A percentile compares a stretch with the other conserved stretches of the same genome.
These are phyloP conservation scores for Penicillium paneum DNA, from an alignment of 2,329 filamentous ascomycete species.

Conservation along the genomic window DNA sequence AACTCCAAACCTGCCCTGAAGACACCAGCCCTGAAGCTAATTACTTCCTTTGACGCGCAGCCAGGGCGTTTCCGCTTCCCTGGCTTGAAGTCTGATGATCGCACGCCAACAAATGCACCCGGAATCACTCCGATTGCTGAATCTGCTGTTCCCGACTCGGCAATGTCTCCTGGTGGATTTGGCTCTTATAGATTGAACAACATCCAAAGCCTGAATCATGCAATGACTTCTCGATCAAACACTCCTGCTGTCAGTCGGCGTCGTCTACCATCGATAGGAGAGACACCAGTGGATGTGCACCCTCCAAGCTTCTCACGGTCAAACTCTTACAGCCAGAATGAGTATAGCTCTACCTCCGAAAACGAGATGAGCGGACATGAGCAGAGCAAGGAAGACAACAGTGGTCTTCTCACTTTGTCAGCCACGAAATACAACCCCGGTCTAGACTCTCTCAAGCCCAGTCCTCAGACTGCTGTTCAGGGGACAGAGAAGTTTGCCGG, in stretches of 20 bases:
- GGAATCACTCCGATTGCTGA: conserved; percentile 87
- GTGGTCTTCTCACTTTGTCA: conserved; percentile 39
- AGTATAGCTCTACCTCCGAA: conserved; percentile 50
- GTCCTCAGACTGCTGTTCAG: conserved; percentile 63
- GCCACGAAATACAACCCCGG: conserved; percentile 47
- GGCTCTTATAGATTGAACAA: conserved; percentile 56
- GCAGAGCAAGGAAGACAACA: conserved; percentile 33
- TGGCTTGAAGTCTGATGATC: conserved; percentile 52
- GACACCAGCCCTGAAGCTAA: conserved; percentile 80
- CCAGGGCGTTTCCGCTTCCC: conserved; percentile 61
- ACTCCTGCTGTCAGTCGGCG: conserved; percentile 60
- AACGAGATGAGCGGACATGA: conserved; percentile 31
- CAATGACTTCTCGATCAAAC: conserved; percentile 62
- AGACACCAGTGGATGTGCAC: conserved; percentile 57
- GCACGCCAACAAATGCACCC: conserved; percentile 70
- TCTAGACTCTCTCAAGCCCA: conserved; percentile 39
- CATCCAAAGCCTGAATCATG: conserved; percentile 67
- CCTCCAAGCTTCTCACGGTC: conserved; percentile 42
- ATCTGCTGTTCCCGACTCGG: conserved; percentile 61
- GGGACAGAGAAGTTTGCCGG: conserved; percentile 60
- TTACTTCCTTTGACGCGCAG: conserved; percentile 72
- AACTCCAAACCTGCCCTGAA: conserved; percentile 64
- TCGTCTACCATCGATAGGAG: conserved; percentile 75
- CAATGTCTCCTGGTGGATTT: conserved; percentile 64
- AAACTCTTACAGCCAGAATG: conserved; percentile 42